Evolutionary conservation across 2,329 filamentous ascomycete species (phyloP), one percentile per base, ranked within the genome.

Genomic region (Ceratocystis cacaofunesta): DNA sequence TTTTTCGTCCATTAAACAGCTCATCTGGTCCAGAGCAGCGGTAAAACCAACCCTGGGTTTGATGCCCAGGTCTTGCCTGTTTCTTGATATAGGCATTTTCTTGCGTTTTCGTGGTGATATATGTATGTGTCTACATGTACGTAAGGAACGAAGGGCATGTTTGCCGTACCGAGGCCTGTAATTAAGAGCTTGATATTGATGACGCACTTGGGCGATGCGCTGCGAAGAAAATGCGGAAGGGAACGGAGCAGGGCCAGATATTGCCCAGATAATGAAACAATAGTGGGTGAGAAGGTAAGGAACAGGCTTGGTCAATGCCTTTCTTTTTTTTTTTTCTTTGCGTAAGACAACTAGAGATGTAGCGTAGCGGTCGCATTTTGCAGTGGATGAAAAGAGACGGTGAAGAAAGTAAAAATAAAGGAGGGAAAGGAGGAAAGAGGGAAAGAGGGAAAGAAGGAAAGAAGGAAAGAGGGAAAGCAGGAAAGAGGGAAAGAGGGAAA

Each of bases 241-340:
- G 32, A 10, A 4, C 10, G 36, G 36, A 41, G 36, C 36, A 41
- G 36, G 36, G 36, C 36, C 36, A 41, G 36, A 41, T 41, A 5
- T 41, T 41, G 36, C 36, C 36, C 36, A 41, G 36, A 41, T 41
- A 15, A 5, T 41, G 36, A 41, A 41, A 41, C 36, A 41, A 15
- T 12, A 41, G 36, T 15, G 36, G 36, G 15, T 19, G 19, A 43
- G 7, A 61, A 61, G n/a, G 10, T 5, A 61, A 61, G 32, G 19
- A 61, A 15, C 58, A 61, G 58, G 25, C 58, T 41, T 61, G 58
- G 55, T 32, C 25, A 61, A 36, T 44, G 36, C 58, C 58, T 43
- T 8, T 19, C 8, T 61, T 61, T n/a, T 5, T 10, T 61, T 36
- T 10, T 36, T 36, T 28, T 28, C 30, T 30, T 41, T 41, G 36